These are phyloP conservation scores for Orbilia brochopaga DNA, from an alignment of 2,329 filamentous ascomycete species.

Conservation along the genomic window DNA sequence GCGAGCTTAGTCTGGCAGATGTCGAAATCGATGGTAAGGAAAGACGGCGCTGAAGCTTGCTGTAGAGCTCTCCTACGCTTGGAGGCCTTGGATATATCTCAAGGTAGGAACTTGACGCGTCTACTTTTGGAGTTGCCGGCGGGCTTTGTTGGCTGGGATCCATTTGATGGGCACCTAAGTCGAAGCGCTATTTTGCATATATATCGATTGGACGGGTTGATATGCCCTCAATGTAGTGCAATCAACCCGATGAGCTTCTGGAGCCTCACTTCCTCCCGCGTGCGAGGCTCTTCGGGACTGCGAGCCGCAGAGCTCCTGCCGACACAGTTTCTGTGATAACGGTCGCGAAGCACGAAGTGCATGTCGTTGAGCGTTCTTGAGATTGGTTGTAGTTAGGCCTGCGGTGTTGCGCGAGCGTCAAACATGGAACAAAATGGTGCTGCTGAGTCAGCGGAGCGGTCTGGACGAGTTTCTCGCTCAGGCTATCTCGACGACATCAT, in stretches of 20 bases:
- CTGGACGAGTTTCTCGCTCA: background rate
- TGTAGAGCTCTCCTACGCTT: background rate
- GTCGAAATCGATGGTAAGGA: background rate
- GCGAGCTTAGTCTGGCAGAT: background rate
- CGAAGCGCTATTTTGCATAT: too few species aligned
- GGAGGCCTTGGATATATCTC: background rate
- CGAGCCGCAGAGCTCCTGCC: background rate
- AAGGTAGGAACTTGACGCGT: slow-evolving; percentile 17
- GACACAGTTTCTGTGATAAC: background rate
- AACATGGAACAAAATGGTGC: background rate
- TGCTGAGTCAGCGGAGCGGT: slow-evolving; percentile 25
- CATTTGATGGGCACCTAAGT: background rate
- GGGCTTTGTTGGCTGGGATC: slow-evolving; percentile 1
- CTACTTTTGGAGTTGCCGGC: slow-evolving; percentile 2
- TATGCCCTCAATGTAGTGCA: background rate
- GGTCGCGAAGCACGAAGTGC: background rate
- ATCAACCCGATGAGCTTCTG: background rate
- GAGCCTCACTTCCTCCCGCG: background rate
- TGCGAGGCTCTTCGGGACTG: background rate
- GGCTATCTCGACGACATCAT: background rate
- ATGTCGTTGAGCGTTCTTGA: background rate
- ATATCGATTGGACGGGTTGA: background rate
- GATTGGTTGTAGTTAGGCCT: background rate
- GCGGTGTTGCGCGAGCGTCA: background rate
- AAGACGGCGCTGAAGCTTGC: background rate